Evolutionary conservation across 2,329 filamentous ascomycete genomes (phyloP).

Genomic region (Thelonectria discophora): DNA sequence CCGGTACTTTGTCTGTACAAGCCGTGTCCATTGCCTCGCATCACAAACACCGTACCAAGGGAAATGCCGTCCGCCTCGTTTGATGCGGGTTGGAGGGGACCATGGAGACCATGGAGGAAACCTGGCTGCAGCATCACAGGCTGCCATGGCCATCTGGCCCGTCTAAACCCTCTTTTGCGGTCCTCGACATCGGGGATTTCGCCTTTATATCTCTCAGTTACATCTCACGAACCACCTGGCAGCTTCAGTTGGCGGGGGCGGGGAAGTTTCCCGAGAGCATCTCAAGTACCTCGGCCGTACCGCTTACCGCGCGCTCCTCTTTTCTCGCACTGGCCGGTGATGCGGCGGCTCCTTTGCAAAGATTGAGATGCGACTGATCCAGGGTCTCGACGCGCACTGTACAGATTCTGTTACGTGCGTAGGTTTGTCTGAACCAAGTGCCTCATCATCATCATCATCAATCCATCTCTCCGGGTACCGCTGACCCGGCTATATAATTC

Average conservation of each 20-base stretch:
- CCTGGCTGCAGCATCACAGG: too few species aligned
- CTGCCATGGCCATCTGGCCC: conserved; percentile 14
- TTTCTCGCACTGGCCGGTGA: conserved; percentile 3
- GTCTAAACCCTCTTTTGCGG: conserved; percentile 1
- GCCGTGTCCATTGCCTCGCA: not conserved
- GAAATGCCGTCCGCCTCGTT: not conserved
- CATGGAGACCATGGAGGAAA: too few species aligned
- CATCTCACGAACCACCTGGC: conserved; percentile 9
- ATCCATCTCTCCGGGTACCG: conserved; percentile 22
- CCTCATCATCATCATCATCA: not conserved
- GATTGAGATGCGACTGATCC: not conserved
- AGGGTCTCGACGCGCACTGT: not conserved
- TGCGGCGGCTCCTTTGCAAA: not conserved
- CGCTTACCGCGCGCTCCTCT: not conserved
- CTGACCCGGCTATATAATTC: conserved; percentile 3
- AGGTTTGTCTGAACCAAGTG: conserved; percentile 10
- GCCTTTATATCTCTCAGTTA: conserved; percentile 24
- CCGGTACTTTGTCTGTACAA: conserved; percentile 7
- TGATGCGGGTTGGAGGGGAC: conserved; percentile 16
- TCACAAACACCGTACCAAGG: not conserved
- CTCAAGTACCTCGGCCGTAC: conserved; percentile 10
- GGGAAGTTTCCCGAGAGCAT: conserved; percentile 6
- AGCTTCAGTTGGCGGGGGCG: conserved; percentile 8
- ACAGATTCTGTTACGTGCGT: conserved; percentile 1
- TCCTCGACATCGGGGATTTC: not conserved